Percentiles rank a stretch among this genome's conserved stretches.
Conservation (phyloP, 495 filamentous ascomycete species). For the Penicillium parvum region DNA sequence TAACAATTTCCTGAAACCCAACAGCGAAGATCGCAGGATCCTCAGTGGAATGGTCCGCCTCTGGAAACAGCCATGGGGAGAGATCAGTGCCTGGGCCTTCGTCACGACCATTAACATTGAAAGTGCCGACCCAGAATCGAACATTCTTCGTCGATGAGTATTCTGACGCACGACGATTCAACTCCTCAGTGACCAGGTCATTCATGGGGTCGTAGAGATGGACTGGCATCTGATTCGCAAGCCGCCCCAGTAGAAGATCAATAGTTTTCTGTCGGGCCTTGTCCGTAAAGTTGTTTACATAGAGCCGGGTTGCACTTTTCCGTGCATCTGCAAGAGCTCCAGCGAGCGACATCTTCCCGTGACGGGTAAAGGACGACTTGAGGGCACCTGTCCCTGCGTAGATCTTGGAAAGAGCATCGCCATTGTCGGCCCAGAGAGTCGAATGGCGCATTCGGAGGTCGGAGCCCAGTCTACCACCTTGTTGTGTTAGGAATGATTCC, state of each 20-base stretch:
- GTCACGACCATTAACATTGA: constrained; percentile 87
- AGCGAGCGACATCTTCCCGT: constrained; percentile 92
- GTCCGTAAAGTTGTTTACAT: constrained; percentile 96
- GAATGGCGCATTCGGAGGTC: constrained; percentile 92
- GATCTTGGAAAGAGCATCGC: constrained; percentile 88
- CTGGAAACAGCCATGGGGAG: constrained; percentile 76
- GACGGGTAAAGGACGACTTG: constrained; percentile 92
- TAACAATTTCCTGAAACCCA: constrained; percentile 96
- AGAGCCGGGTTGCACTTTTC: constrained; percentile 88
- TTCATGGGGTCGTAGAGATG: constrained; percentile 90
- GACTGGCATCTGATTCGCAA: constrained; percentile 79
- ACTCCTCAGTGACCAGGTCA: constrained; percentile 75
- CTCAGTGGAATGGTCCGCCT: constrained; percentile 31
- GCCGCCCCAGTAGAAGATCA: constrained; percentile 78
- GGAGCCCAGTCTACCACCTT: constrained; percentile 56
- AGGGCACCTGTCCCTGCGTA: constrained; percentile 95
- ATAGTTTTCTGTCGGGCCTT: constrained; percentile 92
- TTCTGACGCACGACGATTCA: constrained; percentile 54
- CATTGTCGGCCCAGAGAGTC: constrained; percentile 96
- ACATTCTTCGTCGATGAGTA: constrained; percentile 50
- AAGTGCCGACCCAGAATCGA: constrained; percentile 79
- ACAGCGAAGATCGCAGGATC: constrained; percentile 65
- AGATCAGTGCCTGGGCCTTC: constrained; percentile 74
- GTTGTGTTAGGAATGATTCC: constrained; percentile 69
- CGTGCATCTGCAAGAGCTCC: constrained; percentile 92